Conservation (phyloP, 768 basidiomycete genomes). For the Phanerochaete carnosa region DNA sequence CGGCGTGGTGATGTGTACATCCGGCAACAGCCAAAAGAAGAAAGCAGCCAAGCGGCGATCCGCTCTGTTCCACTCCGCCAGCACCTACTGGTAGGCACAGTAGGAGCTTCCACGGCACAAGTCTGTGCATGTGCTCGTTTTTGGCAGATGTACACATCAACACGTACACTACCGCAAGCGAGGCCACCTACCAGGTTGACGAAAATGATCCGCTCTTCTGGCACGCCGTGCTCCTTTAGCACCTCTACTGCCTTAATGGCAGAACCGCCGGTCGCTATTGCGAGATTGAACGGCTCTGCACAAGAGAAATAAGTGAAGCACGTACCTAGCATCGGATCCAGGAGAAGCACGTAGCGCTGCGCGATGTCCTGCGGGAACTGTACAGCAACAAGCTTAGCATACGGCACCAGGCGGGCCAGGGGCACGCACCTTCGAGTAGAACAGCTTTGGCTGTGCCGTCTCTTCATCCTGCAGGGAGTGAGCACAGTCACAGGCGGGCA, state of each 20-base stretch:
- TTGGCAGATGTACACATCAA: background rate
- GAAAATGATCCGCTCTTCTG: constrained; percentile 93
- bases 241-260: constrained; percentile 98
- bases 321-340: constrained; percentile 97
- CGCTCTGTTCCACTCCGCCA: too few species aligned
- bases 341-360: constrained; percentile 84
- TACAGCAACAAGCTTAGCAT: constrained; percentile 2
- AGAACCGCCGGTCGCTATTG: constrained; percentile 87
- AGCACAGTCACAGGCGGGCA: background rate
- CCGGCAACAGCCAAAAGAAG: too few species aligned
- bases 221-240: constrained; percentile 85
- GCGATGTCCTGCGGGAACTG: constrained; percentile 94
- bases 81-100: too few species aligned
- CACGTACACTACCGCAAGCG: background rate
- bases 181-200: constrained; percentile 71
- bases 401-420: background rate
- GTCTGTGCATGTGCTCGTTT: background rate
- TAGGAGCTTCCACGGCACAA: too few species aligned
- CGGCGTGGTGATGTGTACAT: too few species aligned
- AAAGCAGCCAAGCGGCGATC: too few species aligned
- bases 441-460: constrained; percentile 88
- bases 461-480: constrained; percentile 82
- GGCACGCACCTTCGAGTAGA: constrained; percentile 73
- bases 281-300: background rate
- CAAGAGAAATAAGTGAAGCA: background rate